phyloP scores from a whole-genome alignment of 805 yeast species.

The Nakazawaea wyomingensis region DNA sequence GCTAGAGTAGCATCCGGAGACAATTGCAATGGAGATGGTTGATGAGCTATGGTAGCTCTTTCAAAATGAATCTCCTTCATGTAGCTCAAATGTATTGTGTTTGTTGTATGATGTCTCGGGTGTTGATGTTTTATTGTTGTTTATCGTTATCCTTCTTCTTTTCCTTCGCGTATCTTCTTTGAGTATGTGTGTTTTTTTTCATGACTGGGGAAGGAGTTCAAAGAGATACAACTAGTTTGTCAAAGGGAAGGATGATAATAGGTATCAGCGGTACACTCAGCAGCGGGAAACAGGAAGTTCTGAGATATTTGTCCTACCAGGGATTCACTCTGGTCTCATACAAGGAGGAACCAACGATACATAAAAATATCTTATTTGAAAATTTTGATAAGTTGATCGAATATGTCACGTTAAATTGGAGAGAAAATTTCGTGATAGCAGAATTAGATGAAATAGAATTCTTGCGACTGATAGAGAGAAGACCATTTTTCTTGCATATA shows the following conservation, averaged over 20 bases:
- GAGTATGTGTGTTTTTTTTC: not conserved
- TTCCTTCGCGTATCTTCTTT: not conserved
- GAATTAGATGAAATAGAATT: conserved; percentile 39
- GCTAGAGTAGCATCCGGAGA: conserved; percentile 5
- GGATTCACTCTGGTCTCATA: conserved; percentile 41
- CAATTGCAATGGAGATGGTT: conserved; percentile 12
- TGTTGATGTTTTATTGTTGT: too few species aligned
- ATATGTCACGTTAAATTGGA: conserved; percentile 65
- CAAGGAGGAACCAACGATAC: conserved; percentile 15
- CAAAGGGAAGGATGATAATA: conserved; percentile 53
- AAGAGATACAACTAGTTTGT: too few species aligned
- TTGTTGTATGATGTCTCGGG: too few species aligned
- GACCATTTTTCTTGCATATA: conserved; percentile 83
- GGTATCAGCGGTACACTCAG: conserved; percentile 69
- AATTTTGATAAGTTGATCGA: conserved; percentile 43
- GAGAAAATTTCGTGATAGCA: conserved; percentile 51
- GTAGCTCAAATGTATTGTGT: too few species aligned
- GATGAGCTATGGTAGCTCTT: conserved; percentile 5
- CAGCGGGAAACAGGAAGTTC: conserved; percentile 64
- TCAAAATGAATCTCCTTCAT: conserved; percentile 10
- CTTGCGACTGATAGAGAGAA: conserved; percentile 44
- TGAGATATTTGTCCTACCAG: conserved; percentile 47
- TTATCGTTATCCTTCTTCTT: too few species aligned
- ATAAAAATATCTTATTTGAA: conserved; percentile 27
- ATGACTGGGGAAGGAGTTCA: not conserved